Conservation (phyloP, 148 eudicot genomes). For the Amaranthus palmeri region DNA sequence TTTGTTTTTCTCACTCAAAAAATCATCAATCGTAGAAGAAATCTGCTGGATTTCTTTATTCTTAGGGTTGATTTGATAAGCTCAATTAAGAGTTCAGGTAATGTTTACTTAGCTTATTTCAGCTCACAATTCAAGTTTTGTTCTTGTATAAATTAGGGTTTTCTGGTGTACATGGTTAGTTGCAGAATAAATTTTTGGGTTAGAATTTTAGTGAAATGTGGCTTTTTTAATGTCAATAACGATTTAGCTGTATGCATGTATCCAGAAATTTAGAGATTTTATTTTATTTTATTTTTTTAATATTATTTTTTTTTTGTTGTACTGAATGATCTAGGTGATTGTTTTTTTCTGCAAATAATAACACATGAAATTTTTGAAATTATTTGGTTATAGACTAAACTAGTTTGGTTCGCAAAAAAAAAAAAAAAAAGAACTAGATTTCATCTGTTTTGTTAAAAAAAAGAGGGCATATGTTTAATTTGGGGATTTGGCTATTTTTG, state of each 20-base stretch:
- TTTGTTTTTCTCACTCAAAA: too few species aligned
- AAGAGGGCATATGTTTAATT: too few species aligned
- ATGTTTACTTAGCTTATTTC: constrained; percentile 1
- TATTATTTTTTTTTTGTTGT: neutral
- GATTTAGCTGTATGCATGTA: too few species aligned
- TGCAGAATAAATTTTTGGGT: neutral
- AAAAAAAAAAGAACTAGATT: too few species aligned
- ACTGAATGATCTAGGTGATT: neutral
- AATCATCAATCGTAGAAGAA: too few species aligned
- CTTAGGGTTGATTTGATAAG: neutral
- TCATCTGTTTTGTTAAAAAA: too few species aligned
- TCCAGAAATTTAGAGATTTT: too few species aligned
- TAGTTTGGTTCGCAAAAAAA: too few species aligned
- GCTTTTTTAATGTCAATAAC: too few species aligned
- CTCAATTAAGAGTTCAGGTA: constrained; percentile 12
- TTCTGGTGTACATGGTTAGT: constrained; percentile 9
- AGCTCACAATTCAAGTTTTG: constrained; percentile 12
- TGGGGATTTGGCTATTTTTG: too few species aligned
- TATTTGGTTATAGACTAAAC: too few species aligned
- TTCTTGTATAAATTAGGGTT: neutral
- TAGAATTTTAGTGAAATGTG: neutral
- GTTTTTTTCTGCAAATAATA: neutral
- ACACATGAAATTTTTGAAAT: too few species aligned
- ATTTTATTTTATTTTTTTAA: neutral
- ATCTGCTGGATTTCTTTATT: neutral